Conservation (phyloP, 1,284 basidiomycete species). For the Ganoderma lingzhi region DNA sequence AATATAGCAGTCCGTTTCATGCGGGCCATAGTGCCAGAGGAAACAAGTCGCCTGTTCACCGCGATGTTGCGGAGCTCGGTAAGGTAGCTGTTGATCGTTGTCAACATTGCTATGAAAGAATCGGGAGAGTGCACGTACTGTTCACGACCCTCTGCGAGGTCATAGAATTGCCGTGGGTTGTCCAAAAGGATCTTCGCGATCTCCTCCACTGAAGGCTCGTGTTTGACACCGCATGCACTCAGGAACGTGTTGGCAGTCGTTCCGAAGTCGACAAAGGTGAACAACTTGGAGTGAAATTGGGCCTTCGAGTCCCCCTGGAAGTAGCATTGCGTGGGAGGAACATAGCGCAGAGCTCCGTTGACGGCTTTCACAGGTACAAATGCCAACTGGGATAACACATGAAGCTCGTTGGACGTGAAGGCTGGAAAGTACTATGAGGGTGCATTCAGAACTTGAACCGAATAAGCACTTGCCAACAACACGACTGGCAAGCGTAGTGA, state of each 20-base stretch:
- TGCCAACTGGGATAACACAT: slow-evolving; percentile 54
- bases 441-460: not conserved
- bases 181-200: slow-evolving; percentile 70
- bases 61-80: slow-evolving; percentile 87
- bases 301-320: slow-evolving; percentile 61
- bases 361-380: slow-evolving; percentile 62
- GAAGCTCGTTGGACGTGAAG: slow-evolving; percentile 56
- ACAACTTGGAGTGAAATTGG: slow-evolving; percentile 78
- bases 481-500: slow-evolving; percentile 79
- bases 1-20: slow-evolving; percentile 81
- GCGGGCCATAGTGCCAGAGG: slow-evolving; percentile 59
- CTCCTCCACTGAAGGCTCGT: slow-evolving; percentile 89
- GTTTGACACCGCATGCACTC: slow-evolving; percentile 86
- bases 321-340: slow-evolving; percentile 76
- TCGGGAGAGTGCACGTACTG: slow-evolving; percentile 48
- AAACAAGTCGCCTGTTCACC: slow-evolving; percentile 72
- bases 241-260: slow-evolving; percentile 85
- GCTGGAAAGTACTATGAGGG: slow-evolving; percentile 45
- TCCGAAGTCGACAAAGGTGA: slow-evolving; percentile 93
- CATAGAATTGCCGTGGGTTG: slow-evolving; percentile 76
- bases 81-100: slow-evolving; percentile 66
- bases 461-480: slow-evolving; percentile 63
- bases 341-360: slow-evolving; percentile 50
- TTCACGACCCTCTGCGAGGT: slow-evolving; percentile 68
- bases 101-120: not conserved